Evolutionary conservation across 352 stramenopile species (phyloP), one percentile per base, ranked within the genome.

Genomic region (Globisporangium nagaii): DNA sequence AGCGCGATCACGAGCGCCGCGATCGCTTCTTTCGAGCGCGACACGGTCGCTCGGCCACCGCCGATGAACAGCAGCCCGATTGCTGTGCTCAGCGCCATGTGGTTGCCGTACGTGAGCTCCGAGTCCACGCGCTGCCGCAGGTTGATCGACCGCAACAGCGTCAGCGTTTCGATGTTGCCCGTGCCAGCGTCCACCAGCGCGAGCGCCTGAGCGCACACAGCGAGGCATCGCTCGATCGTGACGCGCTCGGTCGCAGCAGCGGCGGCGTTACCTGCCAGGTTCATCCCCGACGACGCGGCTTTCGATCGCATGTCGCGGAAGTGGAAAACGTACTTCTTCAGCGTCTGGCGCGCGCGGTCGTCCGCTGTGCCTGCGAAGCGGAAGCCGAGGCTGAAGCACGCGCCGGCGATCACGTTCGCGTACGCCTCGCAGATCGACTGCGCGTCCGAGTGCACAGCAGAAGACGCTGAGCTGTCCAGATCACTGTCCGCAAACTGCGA

Each of bases 41-140:
- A 83, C n/a, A 99, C 66, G 0, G 96, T 98, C 15, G 80, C 86
- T 48, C 89, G 92, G 0, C 97, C 97, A 34, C 95, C 94, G 25
- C 96, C 96, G 4, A 99, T 58, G 56, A 99, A 99, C 7, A 99
- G 73, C 47, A 99, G 69, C 0, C 96, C 97, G 27, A 98, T 97
- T 22, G 96, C 88, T 70, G 95, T 91, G 37, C 82, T 93, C 42
- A 97, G 79, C 13, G 87, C 80, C 92, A 98, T 98, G 71, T 99
- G 96, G 32, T 92, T 97, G 8, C 97, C 97, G 55, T 98, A 98
- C 11, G 83, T 94, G 32, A 98, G 84, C 45, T 89, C 79, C 3
- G 66, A 54, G 37, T 95, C 82, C 4, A 87, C 74, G n/a, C 78
- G 78, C 59, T 92, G 83, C 2, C 83, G 74, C 43, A 95, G 47